Percentiles rank a stretch among this genome's conserved stretches.
phyloP scores from a whole-genome alignment of 257 asterid species.

The Linderniella brevidens region DNA sequence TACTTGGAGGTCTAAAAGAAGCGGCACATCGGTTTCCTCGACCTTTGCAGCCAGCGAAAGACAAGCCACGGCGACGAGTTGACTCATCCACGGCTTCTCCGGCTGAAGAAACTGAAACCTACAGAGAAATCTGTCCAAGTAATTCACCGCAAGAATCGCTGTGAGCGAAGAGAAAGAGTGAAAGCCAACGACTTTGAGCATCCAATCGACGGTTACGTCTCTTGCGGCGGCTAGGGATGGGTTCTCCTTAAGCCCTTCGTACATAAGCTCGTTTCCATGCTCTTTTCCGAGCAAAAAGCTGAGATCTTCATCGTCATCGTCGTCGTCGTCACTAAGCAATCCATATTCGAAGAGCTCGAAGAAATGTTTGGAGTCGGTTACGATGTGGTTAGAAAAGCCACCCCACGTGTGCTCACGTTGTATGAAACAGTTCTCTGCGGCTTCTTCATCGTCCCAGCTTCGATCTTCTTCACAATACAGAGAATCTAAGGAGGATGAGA shows the following conservation, averaged over 20 bases:
- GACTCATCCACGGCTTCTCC: conserved; percentile 47
- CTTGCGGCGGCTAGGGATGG: conserved; percentile 23
- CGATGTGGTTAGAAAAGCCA: too few relatives aligned
- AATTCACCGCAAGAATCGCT: conserved; percentile 40
- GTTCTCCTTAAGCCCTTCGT: conserved; percentile 10
- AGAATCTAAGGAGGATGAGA: too few relatives aligned
- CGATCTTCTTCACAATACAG: too few relatives aligned
- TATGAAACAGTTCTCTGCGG: too few relatives aligned
- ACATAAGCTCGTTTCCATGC: conserved; percentile 19
- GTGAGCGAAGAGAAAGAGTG: conserved; percentile 37
- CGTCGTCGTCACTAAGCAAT: conserved; percentile 17
- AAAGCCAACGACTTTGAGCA: conserved; percentile 21
- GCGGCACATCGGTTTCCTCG: conserved; percentile 42
- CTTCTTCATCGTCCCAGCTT: too few relatives aligned
- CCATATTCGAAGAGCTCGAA: conserved; percentile 13
- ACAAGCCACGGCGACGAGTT: conserved; percentile 38
- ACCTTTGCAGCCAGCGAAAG: conserved; percentile 51
- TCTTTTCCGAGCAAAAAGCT: conserved; percentile 35
- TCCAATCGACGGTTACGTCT: conserved; percentile 39
- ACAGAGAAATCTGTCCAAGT: conserved; percentile 24
- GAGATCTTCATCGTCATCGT: conserved; percentile 36
- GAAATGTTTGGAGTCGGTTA: conserved; percentile 5
- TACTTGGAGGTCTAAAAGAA: conserved; percentile 43
- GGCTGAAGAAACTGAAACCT: conserved; percentile 4
- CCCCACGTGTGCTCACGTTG: too few relatives aligned